These are phyloP conservation scores for Diaporthe sp. DNA, from an alignment of 2,329 filamentous ascomycete species.

Conservation along the genomic window DNA sequence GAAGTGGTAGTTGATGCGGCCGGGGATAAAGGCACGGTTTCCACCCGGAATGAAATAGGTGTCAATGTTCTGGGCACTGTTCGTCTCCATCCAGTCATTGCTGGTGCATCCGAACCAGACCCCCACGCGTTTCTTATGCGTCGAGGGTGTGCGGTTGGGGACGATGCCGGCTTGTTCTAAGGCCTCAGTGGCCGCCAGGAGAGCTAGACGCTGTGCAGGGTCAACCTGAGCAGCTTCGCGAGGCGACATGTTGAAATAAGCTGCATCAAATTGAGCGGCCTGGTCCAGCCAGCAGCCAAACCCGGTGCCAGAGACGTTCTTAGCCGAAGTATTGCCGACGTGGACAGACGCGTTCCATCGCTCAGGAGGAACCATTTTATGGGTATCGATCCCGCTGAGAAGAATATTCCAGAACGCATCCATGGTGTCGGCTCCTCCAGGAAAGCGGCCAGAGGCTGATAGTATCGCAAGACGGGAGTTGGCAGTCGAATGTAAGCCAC, in stretches of 20 bases:
- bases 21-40: too few relatives aligned
- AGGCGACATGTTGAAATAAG: constrained; percentile 36
- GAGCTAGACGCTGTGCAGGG: too few relatives aligned
- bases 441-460: background rate
- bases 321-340: constrained; percentile 54
- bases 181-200: too few relatives aligned
- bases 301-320: constrained; percentile 75
- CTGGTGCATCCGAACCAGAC: too few relatives aligned
- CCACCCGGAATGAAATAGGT: too few relatives aligned
- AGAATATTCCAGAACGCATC: constrained; percentile 42
- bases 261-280: constrained; percentile 26
- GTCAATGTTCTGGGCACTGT: too few relatives aligned
- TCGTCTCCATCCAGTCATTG: too few relatives aligned
- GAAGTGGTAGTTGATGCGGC: too few relatives aligned
- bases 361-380: constrained; percentile 32
- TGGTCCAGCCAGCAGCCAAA: constrained; percentile 29
- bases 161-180: too few relatives aligned
- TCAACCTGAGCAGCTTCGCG: background rate
- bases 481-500: background rate
- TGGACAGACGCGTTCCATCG: constrained; percentile 56
- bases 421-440: constrained; percentile 36
- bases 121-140: too few relatives aligned
- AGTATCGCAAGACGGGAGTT: background rate
- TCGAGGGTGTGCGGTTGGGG: too few relatives aligned
- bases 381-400: constrained; percentile 37